Percentiles rank a stretch among this genome's conserved stretches.
phyloP scores from a whole-genome alignment of 495 filamentous ascomycete genomes.

The Daldinia caldariorum region DNA sequence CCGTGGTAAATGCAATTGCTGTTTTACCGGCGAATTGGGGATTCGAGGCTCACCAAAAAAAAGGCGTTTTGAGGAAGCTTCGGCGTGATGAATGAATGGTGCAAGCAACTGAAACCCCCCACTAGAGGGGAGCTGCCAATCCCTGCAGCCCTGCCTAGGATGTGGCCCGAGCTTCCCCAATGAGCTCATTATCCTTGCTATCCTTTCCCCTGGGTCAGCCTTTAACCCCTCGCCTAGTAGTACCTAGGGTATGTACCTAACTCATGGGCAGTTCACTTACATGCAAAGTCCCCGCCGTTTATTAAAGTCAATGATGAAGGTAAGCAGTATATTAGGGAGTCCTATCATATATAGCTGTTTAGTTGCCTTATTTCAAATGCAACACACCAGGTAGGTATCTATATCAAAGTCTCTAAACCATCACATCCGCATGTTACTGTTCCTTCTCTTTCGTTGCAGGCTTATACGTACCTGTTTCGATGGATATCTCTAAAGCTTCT shows the following conservation, averaged over 20 bases:
- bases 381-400: too few species aligned
- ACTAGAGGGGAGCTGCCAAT: constrained; percentile 13
- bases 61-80: constrained; percentile 17
- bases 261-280: too few species aligned
- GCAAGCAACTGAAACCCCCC: constrained; percentile 17
- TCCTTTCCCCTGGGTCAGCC: neutral
- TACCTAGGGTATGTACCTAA: too few species aligned
- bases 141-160: constrained; percentile 25
- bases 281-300: too few species aligned
- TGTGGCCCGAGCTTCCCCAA: constrained; percentile 22
- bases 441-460: neutral
- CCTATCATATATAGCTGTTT: too few species aligned
- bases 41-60: neutral
- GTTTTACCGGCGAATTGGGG: constrained; percentile 2
- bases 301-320: too few species aligned
- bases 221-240: neutral
- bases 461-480: neutral
- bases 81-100: constrained; percentile 6
- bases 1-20: neutral
- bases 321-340: too few species aligned
- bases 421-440: neutral
- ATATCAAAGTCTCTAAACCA: neutral
- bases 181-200: constrained; percentile 30
- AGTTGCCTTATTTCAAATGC: too few species aligned
- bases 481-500: neutral